Percentiles rank a stretch among this genome's conserved stretches.
Conservation (phyloP, 2,329 filamentous ascomycete genomes). For the Fusarium coicis region DNA sequence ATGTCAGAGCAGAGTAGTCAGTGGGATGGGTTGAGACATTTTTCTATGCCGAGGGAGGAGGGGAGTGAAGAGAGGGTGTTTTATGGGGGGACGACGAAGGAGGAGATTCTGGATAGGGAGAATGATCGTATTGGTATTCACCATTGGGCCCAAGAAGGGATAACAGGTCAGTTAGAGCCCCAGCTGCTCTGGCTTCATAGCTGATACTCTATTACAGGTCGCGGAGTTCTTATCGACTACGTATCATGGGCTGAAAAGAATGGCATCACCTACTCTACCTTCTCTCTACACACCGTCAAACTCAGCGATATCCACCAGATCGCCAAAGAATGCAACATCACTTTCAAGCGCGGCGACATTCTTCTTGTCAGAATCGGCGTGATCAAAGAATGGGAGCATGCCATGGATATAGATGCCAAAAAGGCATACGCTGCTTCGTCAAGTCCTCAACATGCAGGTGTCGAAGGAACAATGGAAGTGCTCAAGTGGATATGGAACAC, state of each 20-base stretch:
- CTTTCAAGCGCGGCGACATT: conserved; percentile 62
- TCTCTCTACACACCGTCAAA: conserved; percentile 52
- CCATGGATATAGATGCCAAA: conserved; percentile 50
- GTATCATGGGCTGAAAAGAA: conserved; percentile 53
- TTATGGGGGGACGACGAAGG: conserved; percentile 59
- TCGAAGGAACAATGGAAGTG: conserved; percentile 60
- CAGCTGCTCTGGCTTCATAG: too few species aligned
- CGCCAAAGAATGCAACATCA: conserved; percentile 54
- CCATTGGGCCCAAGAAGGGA: conserved; percentile 57
- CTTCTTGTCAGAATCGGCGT: conserved; percentile 65
- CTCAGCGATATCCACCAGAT: conserved; percentile 45
- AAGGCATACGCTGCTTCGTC: conserved; percentile 48
- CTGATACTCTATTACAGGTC: too few species aligned
- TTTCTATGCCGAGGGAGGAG: conserved; percentile 54
- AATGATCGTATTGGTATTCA: conserved; percentile 59
- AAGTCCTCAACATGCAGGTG: conserved; percentile 52
- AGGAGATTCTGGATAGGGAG: conserved; percentile 56
- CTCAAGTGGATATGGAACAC: conserved; percentile 69
- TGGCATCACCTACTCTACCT: conserved; percentile 54
- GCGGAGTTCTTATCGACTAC: conserved; percentile 64
- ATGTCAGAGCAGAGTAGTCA: conserved; percentile 57
- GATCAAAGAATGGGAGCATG: conserved; percentile 54
- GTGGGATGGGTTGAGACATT: conserved; percentile 63
- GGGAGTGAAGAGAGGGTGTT: conserved; percentile 53
- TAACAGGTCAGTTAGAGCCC: conserved; percentile 46